Evolutionary conservation across 73 alveolate species (phyloP), one percentile per base, ranked within the genome.

Genomic region (Paramecium caudatum): DNA sequence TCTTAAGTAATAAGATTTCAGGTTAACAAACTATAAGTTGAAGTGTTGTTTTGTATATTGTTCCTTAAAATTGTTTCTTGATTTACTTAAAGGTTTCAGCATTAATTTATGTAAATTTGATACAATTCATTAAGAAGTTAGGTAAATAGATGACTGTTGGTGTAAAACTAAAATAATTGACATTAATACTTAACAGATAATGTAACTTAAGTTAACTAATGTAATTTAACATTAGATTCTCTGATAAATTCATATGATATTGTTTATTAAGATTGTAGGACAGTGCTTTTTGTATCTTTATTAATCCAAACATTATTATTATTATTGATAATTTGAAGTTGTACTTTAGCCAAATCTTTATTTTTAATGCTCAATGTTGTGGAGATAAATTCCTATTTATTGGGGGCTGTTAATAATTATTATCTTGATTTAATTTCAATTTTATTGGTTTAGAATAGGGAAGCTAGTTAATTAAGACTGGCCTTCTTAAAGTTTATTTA

Each of bases 401-500:
- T 55, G 30, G 23, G 23, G 13, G 46, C 80, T 3, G 23, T 27
- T 19, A 55, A 19, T 27, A 55, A 27, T 55, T 55, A 55, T 55
- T 55, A 21, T 55, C 80, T 55, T 55, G 80, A 55, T 55, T 55
- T 55, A 9, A 55, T 55, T 27, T 55, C 80, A 55, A 55, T 43
- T 55, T 55, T 55, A 21, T 55, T 55, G 23, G 80, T 27, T 55
- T 55, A 55, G 30, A 55, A 55, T 55, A 55, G 3, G 17, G 30
- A 27, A 19, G 80, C 80, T 55, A 55, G 16, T 55, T 55, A 55
- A 55, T 55, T 55, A 10, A 55, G 23, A 55, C 80, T 55, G 23
- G 80, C 80, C 30, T 55, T 55, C 17, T 55, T 55, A 55, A 55
- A 55, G 13, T 55, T 55, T 10, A 55, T 27, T 27, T 27, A 27